phyloP scores from a whole-genome alignment of 2,329 filamentous ascomycete species.

The Bipolaris gigantea region DNA sequence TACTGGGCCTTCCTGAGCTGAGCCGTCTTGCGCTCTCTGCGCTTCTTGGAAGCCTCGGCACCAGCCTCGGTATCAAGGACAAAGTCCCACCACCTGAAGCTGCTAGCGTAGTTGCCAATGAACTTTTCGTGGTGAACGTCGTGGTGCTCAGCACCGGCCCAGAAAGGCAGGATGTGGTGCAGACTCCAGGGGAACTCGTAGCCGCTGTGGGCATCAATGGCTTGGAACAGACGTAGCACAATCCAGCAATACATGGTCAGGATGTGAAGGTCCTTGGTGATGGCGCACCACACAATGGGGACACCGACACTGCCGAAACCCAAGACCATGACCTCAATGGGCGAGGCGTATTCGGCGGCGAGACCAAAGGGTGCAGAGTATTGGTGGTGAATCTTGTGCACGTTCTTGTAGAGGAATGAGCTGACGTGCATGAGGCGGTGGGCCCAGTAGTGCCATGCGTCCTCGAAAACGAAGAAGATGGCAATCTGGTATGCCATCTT shows the following conservation, averaged over 20 bases:
- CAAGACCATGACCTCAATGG: slow-evolving; percentile 94
- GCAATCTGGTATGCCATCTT: slow-evolving; percentile 91
- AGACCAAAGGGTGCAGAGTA: slow-evolving; percentile 97
- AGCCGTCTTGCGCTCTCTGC: slow-evolving; percentile 77
- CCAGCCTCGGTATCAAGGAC: slow-evolving; percentile 90
- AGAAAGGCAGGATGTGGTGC: slow-evolving; percentile 94
- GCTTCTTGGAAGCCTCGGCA: slow-evolving; percentile 79
- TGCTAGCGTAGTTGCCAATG: slow-evolving; percentile 96
- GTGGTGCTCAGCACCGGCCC: slow-evolving; percentile 96
- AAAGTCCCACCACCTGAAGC: slow-evolving; percentile 99
- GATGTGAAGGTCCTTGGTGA: slow-evolving; percentile 88
- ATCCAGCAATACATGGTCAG: slow-evolving; percentile 99
- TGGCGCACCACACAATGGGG: slow-evolving; percentile 79
- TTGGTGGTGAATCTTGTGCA: slow-evolving; percentile 99
- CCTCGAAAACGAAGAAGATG: slow-evolving; percentile 93
- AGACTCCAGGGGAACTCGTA: slow-evolving; percentile 99
- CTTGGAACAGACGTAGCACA: slow-evolving; percentile 87
- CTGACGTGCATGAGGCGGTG: slow-evolving; percentile 94
- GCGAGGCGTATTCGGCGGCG: slow-evolving; percentile 95
- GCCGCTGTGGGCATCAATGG: slow-evolving; percentile 94
- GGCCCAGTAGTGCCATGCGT: slow-evolving; percentile 97
- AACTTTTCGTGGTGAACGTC: slow-evolving; percentile 98
- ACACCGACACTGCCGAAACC: slow-evolving; percentile 82
- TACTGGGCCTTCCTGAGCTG: slow-evolving; percentile 55
- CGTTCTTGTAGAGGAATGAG: slow-evolving; percentile 82